Evolutionary conservation across 2,329 filamentous ascomycete genomes (phyloP), one percentile per base, ranked within the genome.

Genomic region (Leptographium lundbergii): DNA sequence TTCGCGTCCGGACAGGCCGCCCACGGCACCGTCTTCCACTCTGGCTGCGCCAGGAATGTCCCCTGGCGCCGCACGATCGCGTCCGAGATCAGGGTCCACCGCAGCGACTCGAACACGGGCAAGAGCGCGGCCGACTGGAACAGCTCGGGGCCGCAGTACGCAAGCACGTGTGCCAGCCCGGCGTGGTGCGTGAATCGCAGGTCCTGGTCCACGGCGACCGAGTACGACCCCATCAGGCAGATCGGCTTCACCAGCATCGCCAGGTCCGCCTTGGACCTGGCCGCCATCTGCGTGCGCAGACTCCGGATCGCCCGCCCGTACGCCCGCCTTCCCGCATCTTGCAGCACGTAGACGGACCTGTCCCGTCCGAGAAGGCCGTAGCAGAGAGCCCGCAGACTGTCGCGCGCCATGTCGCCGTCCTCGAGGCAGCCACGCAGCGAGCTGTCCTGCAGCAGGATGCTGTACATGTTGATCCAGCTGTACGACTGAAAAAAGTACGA

Each of bases 381-480:
- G 29, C 63, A 59, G 6, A 65, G 60, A 6, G 64, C 64, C 17
- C 63, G 62, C 25, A 65, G 61, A 36, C 63, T 61, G 59, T 65
- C 62, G 17, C 63, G 60, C 4, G 61, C 59, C 59, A 67, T 57
- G 50, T 62, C 61, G n/a, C 59, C 59, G 29, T 61, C 56, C 27
- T 58, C 52, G 34, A 67, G 62, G 17, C 61, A 59, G 54, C 58
- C 55, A 14, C 62, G 64, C 34, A 66, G 57, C 13, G 63, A 54
- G 6, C 61, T 48, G 56, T 67, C 65, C 34, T 67, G 64, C 32
- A 67, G 57, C 55, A 68, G 60, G 11, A 67, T 62, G 51, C 66
- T 68, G 62, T 66, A 65, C 62, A 68, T 66, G 60, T 66, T 66
- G 59, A 67, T 67, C 66, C 66, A 68, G 45, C 66, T 64, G 36